Conservation (phyloP, 768 basidiomycete genomes). For the Russula sp. region DNA sequence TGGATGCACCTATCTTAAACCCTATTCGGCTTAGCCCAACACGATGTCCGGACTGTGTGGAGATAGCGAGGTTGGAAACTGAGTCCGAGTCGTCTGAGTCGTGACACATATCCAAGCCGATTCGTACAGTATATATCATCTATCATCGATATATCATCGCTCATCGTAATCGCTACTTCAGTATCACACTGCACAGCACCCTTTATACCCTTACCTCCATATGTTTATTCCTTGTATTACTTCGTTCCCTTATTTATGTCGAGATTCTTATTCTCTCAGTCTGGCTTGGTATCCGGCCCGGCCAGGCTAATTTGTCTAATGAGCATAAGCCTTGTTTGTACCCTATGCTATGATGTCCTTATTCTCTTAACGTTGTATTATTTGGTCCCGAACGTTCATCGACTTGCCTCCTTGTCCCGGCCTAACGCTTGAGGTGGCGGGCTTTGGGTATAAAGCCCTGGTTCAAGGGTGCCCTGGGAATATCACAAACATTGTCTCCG, state of each 20-base stretch:
- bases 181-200: neutral
- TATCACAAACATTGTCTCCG: neutral
- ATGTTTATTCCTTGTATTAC: slow-evolving; percentile 18
- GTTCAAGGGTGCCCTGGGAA: neutral
- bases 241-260: neutral
- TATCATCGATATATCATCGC: neutral
- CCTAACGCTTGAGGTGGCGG: neutral
- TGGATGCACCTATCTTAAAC: slow-evolving; percentile 24
- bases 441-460: slow-evolving; percentile 4
- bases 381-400: neutral
- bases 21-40: slow-evolving; percentile 25
- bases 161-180: neutral
- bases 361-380: slow-evolving; percentile 6
- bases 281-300: neutral
- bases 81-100: neutral
- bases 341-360: neutral
- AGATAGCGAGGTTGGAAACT: neutral
- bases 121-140: neutral
- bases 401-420: neutral
- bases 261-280: neutral
- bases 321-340: neutral
- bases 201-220: neutral
- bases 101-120: neutral
- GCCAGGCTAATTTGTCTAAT: neutral
- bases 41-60: slow-evolving; percentile 20